phyloP scores from a whole-genome alignment of 805 yeast species.

The Candida hungchunana region DNA sequence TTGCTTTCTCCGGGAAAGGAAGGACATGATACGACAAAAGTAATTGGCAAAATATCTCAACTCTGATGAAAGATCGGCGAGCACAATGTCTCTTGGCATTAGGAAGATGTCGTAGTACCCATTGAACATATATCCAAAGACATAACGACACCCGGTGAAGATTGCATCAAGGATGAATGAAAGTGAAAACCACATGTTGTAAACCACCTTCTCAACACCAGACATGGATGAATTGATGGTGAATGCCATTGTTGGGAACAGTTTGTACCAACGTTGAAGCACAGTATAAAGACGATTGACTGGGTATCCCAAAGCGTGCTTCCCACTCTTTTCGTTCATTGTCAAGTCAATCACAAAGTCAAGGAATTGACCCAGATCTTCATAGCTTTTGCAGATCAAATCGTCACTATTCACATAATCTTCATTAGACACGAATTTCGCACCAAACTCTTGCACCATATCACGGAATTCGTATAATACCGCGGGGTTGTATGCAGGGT shows the following conservation, averaged over 20 bases:
- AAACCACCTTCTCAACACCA: slow-evolving; percentile 15
- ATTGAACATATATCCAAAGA: slow-evolving; percentile 20
- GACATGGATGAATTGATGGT: slow-evolving; percentile 13
- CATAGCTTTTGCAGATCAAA: slow-evolving; percentile 5
- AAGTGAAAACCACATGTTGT: slow-evolving; percentile 18
- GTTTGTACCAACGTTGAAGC: slow-evolving; percentile 16
- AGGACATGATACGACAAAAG: slow-evolving; percentile 20
- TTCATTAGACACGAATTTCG: slow-evolving; percentile 7
- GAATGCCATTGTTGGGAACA: slow-evolving; percentile 17
- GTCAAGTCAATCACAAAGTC: slow-evolving; percentile 9
- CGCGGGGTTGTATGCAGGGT: slow-evolving; percentile 20
- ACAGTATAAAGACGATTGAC: slow-evolving; percentile 13
- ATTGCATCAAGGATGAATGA: slow-evolving; percentile 16
- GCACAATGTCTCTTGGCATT: slow-evolving; percentile 10
- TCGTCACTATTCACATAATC: slow-evolving; percentile 9
- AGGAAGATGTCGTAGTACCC: slow-evolving; percentile 19
- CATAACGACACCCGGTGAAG: slow-evolving; percentile 16
- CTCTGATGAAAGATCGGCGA: slow-evolving; percentile 8
- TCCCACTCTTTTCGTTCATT: slow-evolving; percentile 5
- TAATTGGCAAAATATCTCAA: slow-evolving; percentile 16
- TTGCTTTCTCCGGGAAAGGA: slow-evolving; percentile 17
- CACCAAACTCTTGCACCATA: slow-evolving; percentile 19
- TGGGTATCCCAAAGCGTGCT: slow-evolving; percentile 19
- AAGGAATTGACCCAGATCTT: slow-evolving; percentile 9
- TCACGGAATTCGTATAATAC: slow-evolving; percentile 19